A percentile compares a stretch with the other conserved stretches of the same genome.
Evolutionary conservation across 495 filamentous ascomycete genomes (phyloP).

Genomic region (Hyphodiscus hymeniophilus): DNA sequence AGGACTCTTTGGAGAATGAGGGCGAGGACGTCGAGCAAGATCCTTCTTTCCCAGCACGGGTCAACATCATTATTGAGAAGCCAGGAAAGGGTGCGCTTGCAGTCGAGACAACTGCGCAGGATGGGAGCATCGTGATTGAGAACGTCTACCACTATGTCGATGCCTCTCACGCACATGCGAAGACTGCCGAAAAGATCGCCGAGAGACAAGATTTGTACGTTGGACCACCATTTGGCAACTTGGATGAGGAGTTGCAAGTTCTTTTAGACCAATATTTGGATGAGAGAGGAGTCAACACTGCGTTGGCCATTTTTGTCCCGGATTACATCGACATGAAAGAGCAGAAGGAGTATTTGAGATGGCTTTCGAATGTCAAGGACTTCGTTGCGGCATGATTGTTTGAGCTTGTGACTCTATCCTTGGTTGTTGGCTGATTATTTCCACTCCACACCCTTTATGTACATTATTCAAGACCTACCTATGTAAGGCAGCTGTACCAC

Average conservation of each 20-base stretch:
- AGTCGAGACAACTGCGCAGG: conserved; percentile 80
- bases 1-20: conserved; percentile 18
- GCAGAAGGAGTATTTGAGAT: conserved; percentile 92
- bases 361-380: conserved; percentile 77
- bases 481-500: conserved; percentile 4
- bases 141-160: conserved; percentile 83
- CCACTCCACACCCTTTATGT: conserved; percentile 16
- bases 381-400: conserved; percentile 59
- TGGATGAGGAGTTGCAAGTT: conserved; percentile 92
- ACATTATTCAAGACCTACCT: conserved; percentile 11
- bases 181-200: conserved; percentile 36
- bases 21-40: conserved; percentile 39
- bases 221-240: conserved; percentile 85
- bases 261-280: conserved; percentile 90
- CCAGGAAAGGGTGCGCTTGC: conserved; percentile 69
- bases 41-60: conserved; percentile 66
- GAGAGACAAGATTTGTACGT: conserved; percentile 68
- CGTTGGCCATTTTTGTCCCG: conserved; percentile 81
- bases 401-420: conserved; percentile 11
- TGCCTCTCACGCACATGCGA: conserved; percentile 54
- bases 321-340: conserved; percentile 99
- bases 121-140: conserved; percentile 81
- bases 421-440: conserved; percentile 19
- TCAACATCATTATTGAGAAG: conserved; percentile 85
- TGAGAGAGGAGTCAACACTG: conserved; percentile 83